These are phyloP conservation scores for Cordyceps tenuipes DNA, from an alignment of 2,329 filamentous ascomycete genomes.

Conservation along the genomic window DNA sequence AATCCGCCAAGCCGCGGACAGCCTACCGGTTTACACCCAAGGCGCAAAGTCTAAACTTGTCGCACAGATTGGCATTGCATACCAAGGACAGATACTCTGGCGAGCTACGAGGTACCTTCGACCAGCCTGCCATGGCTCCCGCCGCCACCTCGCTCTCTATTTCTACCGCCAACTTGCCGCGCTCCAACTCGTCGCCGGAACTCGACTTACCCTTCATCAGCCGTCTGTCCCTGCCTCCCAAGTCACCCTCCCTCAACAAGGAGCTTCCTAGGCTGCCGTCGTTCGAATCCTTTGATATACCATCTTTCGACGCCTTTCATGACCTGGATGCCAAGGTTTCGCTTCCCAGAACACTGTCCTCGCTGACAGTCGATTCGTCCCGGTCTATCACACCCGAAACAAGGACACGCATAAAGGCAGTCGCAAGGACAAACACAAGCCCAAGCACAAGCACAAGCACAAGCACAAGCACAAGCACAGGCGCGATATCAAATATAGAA, in stretches of 20 bases:
- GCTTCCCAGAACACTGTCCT: conserved; percentile 20
- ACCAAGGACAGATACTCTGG: not conserved
- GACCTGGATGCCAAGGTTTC: conserved; percentile 40
- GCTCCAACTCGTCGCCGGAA: conserved; percentile 28
- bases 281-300: conserved; percentile 40
- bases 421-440: not conserved
- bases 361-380: not conserved
- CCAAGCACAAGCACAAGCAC: not conserved
- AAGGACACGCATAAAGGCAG: not conserved
- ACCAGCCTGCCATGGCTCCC: conserved; percentile 25
- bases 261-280: conserved; percentile 22
- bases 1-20: not conserved
- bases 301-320: conserved; percentile 43
- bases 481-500: conserved; percentile 28
- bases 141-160: conserved; percentile 21
- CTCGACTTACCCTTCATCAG: conserved; percentile 21
- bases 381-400: not conserved
- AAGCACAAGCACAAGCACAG: not conserved
- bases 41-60: not conserved
- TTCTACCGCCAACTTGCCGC: conserved; percentile 21
- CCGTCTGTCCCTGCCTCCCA: conserved; percentile 1
- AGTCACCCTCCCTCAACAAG: conserved; percentile 20
- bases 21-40: not conserved
- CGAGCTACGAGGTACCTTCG: not conserved
- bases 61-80: not conserved